phyloP scores from a whole-genome alignment of 306 rosid genomes.

The Potentilla sterilis region DNA sequence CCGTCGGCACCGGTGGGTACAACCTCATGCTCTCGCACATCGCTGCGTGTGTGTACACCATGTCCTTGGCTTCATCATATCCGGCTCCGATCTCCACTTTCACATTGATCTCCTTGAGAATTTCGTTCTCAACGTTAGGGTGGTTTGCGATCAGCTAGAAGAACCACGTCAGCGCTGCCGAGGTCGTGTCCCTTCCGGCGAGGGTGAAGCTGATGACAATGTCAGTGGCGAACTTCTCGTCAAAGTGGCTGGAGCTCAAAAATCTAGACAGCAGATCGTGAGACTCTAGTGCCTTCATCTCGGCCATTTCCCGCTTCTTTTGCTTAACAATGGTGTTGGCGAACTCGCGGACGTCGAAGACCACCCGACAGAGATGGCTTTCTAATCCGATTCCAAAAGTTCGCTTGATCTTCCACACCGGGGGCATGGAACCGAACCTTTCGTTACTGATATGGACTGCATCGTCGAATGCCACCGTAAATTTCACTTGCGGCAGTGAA shows the following conservation, averaged over 20 bases:
- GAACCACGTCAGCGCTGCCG: constrained; percentile 62
- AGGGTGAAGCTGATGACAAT: constrained; percentile 58
- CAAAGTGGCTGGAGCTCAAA: constrained; percentile 49
- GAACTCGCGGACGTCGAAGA: constrained; percentile 40
- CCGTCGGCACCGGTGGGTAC: constrained; percentile 59
- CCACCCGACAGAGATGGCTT: constrained; percentile 17
- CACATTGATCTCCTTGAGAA: constrained; percentile 35
- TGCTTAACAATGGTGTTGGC: constrained; percentile 39
- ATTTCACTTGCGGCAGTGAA: constrained; percentile 40
- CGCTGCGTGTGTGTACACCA: constrained; percentile 66
- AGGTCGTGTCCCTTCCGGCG: constrained; percentile 68
- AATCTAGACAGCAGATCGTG: constrained; percentile 49
- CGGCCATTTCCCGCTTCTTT: constrained; percentile 41
- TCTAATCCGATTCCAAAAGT: constrained; percentile 44
- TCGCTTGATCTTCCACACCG: constrained; percentile 46
- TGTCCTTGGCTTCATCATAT: constrained; percentile 48
- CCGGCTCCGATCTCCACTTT: background rate
- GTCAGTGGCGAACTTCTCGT: constrained; percentile 45
- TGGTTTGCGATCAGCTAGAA: constrained; percentile 54
- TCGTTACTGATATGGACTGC: constrained; percentile 32
- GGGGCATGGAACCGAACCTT: constrained; percentile 22
- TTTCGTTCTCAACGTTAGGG: constrained; percentile 38
- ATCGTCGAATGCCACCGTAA: constrained; percentile 57
- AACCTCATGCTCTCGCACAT: constrained; percentile 73
- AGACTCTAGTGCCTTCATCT: constrained; percentile 29